These are phyloP conservation scores for Austroboletus eburneus DNA, from an alignment of 768 basidiomycete genomes.

Conservation along the genomic window DNA sequence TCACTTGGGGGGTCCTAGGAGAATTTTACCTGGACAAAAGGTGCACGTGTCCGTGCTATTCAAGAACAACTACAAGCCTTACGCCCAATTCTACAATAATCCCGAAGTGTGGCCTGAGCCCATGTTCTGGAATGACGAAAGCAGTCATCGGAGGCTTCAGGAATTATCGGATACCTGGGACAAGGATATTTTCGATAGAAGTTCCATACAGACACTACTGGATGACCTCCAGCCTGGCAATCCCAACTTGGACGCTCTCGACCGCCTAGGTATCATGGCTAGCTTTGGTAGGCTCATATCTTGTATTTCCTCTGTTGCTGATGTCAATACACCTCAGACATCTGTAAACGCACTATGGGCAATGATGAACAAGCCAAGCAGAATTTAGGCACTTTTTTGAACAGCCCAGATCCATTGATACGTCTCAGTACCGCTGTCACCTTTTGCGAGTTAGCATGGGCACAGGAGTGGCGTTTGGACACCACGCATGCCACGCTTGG, in stretches of 20 bases:
- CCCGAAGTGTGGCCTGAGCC: constrained; percentile 24
- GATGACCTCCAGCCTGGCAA: constrained; percentile 14
- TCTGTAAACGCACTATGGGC: constrained; percentile 9
- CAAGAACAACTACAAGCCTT: constrained; percentile 28
- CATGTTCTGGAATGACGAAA: constrained; percentile 29
- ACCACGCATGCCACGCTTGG: constrained; percentile 1
- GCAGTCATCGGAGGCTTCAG: constrained; percentile 18
- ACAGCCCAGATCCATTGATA: constrained; percentile 13
- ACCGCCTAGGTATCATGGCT: constrained; percentile 29
- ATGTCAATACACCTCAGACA: constrained; percentile 7
- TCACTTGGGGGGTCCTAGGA: constrained; percentile 23
- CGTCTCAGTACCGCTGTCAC: constrained; percentile 23
- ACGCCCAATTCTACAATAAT: constrained; percentile 19
- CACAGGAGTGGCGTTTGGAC: constrained; percentile 9
- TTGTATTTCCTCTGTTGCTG: not conserved
- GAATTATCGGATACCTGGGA: constrained; percentile 22
- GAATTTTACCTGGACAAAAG: constrained; percentile 28
- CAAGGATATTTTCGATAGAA: constrained; percentile 26
- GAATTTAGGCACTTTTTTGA: constrained; percentile 13
- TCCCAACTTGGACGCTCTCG: constrained; percentile 19
- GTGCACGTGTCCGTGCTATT: constrained; percentile 30
- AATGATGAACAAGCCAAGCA: not conserved
- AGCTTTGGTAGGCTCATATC: constrained; percentile 20
- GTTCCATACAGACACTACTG: constrained; percentile 15
- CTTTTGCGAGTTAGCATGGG: constrained; percentile 25